Percentiles rank a stretch among this genome's conserved stretches.
Conservation (phyloP, 306 rosid species). For the Erythrophleum fordii region DNA sequence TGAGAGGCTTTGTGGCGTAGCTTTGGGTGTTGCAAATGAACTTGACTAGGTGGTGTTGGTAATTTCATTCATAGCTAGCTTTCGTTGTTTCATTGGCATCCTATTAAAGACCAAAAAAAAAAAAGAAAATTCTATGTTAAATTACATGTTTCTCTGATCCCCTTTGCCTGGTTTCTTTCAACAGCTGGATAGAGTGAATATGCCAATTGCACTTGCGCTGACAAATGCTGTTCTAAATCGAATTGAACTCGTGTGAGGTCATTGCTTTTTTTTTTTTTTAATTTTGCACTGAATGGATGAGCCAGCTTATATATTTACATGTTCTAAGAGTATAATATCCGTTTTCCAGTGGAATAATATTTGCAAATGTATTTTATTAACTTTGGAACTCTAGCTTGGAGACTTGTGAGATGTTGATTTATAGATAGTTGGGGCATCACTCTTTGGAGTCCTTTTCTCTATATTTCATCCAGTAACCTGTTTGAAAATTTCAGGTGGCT, state of each 20-base stretch:
- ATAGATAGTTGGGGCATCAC: constrained; percentile 89
- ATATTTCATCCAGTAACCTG: constrained; percentile 85
- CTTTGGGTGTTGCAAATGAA: constrained; percentile 92
- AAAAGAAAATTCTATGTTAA: background rate
- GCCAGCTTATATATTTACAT: constrained; percentile 27
- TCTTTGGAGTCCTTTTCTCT: constrained; percentile 86
- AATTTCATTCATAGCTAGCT: constrained; percentile 38
- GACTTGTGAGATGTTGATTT: constrained; percentile 35
- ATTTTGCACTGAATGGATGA: background rate
- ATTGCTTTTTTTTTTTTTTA: constrained; percentile 10
- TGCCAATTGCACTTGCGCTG: constrained; percentile 92
- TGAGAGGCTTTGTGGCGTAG: constrained; percentile 84
- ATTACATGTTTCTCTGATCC: constrained; percentile 30
- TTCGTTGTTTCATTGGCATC: constrained; percentile 34
- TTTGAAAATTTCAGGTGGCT: constrained; percentile 75
- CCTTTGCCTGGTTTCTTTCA: constrained; percentile 30
- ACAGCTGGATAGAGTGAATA: constrained; percentile 92
- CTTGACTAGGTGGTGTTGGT: constrained; percentile 99
- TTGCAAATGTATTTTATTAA: constrained; percentile 14
- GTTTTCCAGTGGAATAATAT: constrained; percentile 13
- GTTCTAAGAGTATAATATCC: constrained; percentile 19
- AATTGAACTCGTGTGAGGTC: constrained; percentile 96
- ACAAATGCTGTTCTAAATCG: constrained; percentile 92
- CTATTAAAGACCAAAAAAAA: background rate
- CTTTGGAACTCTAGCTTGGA: constrained; percentile 13